Percentiles rank a stretch among this genome's conserved stretches.
phyloP scores from a whole-genome alignment of 1,139 yeast genomes.

The Arxiozyma slooffiae region DNA sequence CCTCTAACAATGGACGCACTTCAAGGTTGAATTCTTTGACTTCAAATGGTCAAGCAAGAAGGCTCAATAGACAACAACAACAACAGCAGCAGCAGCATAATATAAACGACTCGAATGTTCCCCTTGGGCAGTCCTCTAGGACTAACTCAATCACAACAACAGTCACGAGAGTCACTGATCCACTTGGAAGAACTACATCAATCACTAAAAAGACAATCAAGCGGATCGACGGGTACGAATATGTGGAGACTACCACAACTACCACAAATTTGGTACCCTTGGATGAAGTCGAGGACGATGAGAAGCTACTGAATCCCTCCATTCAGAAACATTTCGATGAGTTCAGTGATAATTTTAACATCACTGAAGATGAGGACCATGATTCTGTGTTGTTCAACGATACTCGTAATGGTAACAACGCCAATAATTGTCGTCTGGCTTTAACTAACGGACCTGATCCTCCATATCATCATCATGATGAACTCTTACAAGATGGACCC shows the following conservation, averaged over 20 bases:
- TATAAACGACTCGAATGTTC: not conserved
- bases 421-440: not conserved
- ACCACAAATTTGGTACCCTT: constrained; percentile 18
- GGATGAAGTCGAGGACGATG: constrained; percentile 5
- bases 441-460: not conserved
- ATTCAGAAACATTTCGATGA: constrained; percentile 25
- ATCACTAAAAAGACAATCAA: constrained; percentile 26
- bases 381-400: not conserved
- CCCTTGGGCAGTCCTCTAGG: constrained; percentile 11
- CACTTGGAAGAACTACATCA: constrained; percentile 27
- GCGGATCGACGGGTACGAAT: constrained; percentile 26
- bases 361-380: constrained; percentile 10
- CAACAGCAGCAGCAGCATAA: not conserved
- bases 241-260: constrained; percentile 28
- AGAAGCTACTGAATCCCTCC: not conserved
- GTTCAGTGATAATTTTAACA: constrained; percentile 24
- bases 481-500: not conserved
- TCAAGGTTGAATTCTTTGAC: constrained; percentile 7
- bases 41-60: constrained; percentile 6
- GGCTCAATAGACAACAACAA: not conserved
- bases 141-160: constrained; percentile 26
- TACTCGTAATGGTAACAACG: not conserved
- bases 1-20: not conserved
- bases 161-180: constrained; percentile 27
- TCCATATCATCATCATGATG: not conserved